Base-by-base conservation (phyloP, 805 yeast species). In the Metschnikowia baotianmanensis region DNA sequence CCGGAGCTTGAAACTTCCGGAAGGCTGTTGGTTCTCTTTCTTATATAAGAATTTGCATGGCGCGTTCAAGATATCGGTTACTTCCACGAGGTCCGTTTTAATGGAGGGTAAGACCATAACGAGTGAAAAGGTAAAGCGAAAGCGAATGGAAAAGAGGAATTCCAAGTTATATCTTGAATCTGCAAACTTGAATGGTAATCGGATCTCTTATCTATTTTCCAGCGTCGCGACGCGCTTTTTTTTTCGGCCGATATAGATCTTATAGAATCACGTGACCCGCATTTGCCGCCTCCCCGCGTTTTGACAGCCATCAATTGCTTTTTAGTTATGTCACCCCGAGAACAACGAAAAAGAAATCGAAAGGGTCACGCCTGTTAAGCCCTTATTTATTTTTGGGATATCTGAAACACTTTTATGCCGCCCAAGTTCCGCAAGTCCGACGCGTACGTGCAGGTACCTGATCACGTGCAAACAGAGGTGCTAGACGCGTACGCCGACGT, bases 1-100 rank as follows among this genome's bases (percentile, higher is more conserved):
- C 46, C 82, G 59, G 18, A 77, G 62, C 56, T 78, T 78, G 61
- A 77, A 78, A 40, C 78, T 72, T 1, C 82, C 82, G 16, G 78
- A 67, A 4, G 82, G 82, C 49, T 78, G 82, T 23, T 70, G 65
- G 38, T 58, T 64, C 49, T 78, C 82, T 47, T 71, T 67, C 47
- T 78, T 78, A 38, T 76, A 58, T 24, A 69, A 59, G 2, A 76
- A 58, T n/a, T 67, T 60, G 46, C 74, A 73, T 12, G 56, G 59
- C 53, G 59, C 38, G 40, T 50, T 18, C n/a, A 46, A 34, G 8
- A 10, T n/a, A 35, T 57, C 20, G 13, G 69, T 55, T 40, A 69
- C 67, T 39, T 66, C 74, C 1, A 63, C 59, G 20, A 73, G 53
- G 1, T 74, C 65, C 0, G 77, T 71, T 31, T 52, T 36, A 10